phyloP scores from a whole-genome alignment of 1,284 basidiomycete species.

The Heterobasidion parviporum region DNA sequence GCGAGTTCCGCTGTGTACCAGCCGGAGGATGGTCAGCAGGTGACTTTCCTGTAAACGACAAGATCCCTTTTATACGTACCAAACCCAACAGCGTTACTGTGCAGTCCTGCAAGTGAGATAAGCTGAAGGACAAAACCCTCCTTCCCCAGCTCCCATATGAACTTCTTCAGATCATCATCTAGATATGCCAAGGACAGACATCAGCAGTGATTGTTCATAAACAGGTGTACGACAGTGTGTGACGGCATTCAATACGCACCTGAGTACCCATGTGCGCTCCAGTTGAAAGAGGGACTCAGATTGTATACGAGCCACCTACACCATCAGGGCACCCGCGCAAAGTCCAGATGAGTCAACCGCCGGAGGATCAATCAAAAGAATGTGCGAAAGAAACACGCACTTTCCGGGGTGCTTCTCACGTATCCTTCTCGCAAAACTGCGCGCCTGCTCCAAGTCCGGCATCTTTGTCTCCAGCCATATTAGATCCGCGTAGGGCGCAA shows the following conservation, averaged over 20 bases:
- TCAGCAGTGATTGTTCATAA: background rate
- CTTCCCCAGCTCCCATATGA: conserved; percentile 88
- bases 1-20: conserved; percentile 64
- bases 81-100: conserved; percentile 76
- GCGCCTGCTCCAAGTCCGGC: conserved; percentile 76
- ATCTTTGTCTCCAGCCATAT: conserved; percentile 89
- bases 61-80: conserved; percentile 33
- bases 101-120: conserved; percentile 82
- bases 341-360: background rate
- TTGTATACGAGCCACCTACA: conserved; percentile 86
- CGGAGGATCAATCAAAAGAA: background rate
- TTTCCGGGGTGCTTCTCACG: conserved; percentile 68
- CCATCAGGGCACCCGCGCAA: background rate
- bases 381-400: conserved; percentile 13
- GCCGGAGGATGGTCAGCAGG: too few species aligned
- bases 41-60: too few species aligned
- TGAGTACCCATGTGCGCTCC: conserved; percentile 77
- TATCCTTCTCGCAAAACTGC: conserved; percentile 72
- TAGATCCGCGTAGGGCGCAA: conserved; percentile 78
- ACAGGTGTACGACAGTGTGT: background rate
- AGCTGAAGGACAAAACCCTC: conserved; percentile 85
- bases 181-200: background rate
- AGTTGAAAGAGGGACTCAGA: conserved; percentile 91
- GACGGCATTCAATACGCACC: conserved; percentile 29
- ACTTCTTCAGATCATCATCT: conserved; percentile 75